Conservation (phyloP, 495 filamentous ascomycete genomes). For the Umbilicaria muhlenbergii region DNA sequence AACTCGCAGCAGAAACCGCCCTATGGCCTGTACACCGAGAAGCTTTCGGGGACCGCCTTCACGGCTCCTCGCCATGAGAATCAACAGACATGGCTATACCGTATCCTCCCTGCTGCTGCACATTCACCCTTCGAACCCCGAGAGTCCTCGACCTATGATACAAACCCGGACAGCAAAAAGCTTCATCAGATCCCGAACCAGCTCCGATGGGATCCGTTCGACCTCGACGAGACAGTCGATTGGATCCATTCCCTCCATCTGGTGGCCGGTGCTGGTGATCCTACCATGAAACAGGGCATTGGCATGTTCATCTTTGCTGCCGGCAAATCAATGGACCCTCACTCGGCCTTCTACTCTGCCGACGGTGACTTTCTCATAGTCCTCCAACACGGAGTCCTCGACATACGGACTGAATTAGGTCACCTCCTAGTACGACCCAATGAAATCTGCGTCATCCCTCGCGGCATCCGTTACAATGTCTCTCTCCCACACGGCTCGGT, state of each 20-base stretch:
- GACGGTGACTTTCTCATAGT: constrained; percentile 86
- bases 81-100: constrained; percentile 88
- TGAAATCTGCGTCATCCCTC: constrained; percentile 79
- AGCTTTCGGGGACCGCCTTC: constrained; percentile 87
- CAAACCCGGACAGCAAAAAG: constrained; percentile 26
- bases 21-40: constrained; percentile 78
- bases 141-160: constrained; percentile 38
- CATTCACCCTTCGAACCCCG: constrained; percentile 56
- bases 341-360: constrained; percentile 71
- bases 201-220: constrained; percentile 84
- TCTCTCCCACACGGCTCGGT: constrained; percentile 47
- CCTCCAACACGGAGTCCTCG: constrained; percentile 64
- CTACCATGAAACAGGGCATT: constrained; percentile 63
- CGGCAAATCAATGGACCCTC: constrained; percentile 57
- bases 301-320: constrained; percentile 75
- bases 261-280: constrained; percentile 70
- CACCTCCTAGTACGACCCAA: constrained; percentile 70
- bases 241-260: constrained; percentile 67
- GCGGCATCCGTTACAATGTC: constrained; percentile 68
- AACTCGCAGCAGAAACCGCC: constrained; percentile 84
- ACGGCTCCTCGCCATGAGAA: constrained; percentile 83
- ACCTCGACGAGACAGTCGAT: constrained; percentile 53
- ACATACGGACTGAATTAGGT: constrained; percentile 78
- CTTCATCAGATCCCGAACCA: constrained; percentile 67
- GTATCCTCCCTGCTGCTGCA: constrained; percentile 69